Evolutionary conservation across 2,329 filamentous ascomycete species (phyloP).

Genomic region (Lasiodiplodia theobromae): DNA sequence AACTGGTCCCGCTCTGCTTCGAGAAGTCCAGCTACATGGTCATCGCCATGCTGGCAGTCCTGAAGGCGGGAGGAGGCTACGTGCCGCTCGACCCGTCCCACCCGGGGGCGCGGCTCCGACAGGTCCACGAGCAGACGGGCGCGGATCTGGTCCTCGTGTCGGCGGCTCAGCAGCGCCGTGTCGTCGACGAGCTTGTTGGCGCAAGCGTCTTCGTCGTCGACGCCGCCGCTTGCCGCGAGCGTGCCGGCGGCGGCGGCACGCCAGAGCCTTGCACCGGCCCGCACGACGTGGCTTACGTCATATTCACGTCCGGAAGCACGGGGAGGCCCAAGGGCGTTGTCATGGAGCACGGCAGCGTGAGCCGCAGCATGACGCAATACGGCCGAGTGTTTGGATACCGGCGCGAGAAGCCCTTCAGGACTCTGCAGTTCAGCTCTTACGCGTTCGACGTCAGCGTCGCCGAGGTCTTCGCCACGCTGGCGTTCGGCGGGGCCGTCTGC

Average conservation of each 20-base stretch:
- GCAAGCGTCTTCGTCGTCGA: no score
- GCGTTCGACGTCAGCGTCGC: constrained; percentile 64
- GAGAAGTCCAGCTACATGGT: constrained; percentile 37
- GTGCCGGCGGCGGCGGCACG: no score
- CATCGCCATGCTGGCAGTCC: constrained; percentile 45
- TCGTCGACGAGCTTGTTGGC: no score
- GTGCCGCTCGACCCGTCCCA: constrained; percentile 41
- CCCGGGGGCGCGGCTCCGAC: not conserved
- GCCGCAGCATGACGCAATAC: constrained; percentile 25
- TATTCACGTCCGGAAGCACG: constrained; percentile 38
- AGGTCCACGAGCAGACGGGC: no score
- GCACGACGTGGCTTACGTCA: constrained; percentile 32
- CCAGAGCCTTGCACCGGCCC: no score
- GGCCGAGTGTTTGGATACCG: no score
- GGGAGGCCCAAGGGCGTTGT: constrained; percentile 40
- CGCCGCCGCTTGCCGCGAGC: no score
- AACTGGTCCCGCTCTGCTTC: constrained; percentile 16
- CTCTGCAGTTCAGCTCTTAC: constrained; percentile 52
- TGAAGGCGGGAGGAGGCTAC: constrained; percentile 39
- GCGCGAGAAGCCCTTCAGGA: not conserved
- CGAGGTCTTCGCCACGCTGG: constrained; percentile 62
- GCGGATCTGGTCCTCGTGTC: no score
- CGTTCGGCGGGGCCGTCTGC: constrained; percentile 59
- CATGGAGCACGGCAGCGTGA: constrained; percentile 37
- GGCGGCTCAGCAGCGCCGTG: no score